Conservation (phyloP, 2,329 filamentous ascomycete genomes). For the Colletotrichum australisinense region DNA sequence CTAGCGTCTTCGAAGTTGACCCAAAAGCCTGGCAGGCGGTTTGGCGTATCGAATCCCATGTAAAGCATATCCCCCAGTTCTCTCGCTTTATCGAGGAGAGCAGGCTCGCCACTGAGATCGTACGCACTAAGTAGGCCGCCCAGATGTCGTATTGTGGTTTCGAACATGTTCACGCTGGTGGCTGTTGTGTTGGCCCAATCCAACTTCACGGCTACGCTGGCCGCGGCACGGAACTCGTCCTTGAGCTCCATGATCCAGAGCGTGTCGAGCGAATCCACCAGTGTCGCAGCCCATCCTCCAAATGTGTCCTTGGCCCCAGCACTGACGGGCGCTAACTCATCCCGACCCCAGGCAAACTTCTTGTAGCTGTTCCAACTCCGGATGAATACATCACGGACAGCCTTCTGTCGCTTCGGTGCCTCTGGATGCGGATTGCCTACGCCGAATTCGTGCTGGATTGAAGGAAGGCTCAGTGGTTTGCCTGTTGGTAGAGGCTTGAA, state of each 20-base stretch:
- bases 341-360: conserved; percentile 55
- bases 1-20: conserved; percentile 31
- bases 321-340: conserved; percentile 57
- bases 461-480: conserved; percentile 40
- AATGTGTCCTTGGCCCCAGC: conserved; percentile 53
- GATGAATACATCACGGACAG: conserved; percentile 47
- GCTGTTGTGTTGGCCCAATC: conserved; percentile 61
- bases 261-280: conserved; percentile 61
- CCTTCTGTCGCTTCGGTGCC: conserved; percentile 38
- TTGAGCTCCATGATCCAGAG: conserved; percentile 66
- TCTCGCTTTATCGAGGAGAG: conserved; percentile 69
- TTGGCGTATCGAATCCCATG: conserved; percentile 75
- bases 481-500: conserved; percentile 46
- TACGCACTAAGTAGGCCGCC: conserved; percentile 78
- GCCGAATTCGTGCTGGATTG: conserved; percentile 52
- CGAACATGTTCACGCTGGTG: conserved; percentile 70
- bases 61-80: conserved; percentile 75
- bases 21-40: conserved; percentile 64
- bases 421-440: conserved; percentile 44
- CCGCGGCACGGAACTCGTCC: conserved; percentile 61
- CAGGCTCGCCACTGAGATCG: conserved; percentile 68
- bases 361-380: conserved; percentile 56
- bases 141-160: conserved; percentile 78
- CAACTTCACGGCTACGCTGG: conserved; percentile 55
- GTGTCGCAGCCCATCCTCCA: conserved; percentile 59